A percentile compares a stretch with the other conserved stretches of the same genome.
Evolutionary conservation across 106 monocot species (phyloP).

Genomic region (Platanthera guangdongensis): DNA sequence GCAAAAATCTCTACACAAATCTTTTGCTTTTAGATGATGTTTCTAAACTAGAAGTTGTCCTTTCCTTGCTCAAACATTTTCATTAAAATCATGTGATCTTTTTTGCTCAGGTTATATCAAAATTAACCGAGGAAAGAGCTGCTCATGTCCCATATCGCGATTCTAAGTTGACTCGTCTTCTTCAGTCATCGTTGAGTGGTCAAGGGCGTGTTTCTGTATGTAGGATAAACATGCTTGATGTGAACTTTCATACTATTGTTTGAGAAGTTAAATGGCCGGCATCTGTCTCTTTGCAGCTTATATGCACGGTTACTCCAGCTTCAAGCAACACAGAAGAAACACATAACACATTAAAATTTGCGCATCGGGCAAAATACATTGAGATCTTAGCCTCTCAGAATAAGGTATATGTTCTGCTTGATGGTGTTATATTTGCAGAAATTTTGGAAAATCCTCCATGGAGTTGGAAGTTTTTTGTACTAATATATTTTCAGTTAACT

Average conservation of each 20-base stretch:
- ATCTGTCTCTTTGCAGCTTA: constrained; percentile 36
- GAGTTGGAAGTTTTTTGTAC: not conserved
- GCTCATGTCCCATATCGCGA: constrained; percentile 81
- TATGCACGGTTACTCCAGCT: constrained; percentile 88
- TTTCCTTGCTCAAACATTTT: too few relatives aligned
- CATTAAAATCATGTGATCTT: not conserved
- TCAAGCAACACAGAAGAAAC: constrained; percentile 94
- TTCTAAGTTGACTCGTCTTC: constrained; percentile 86
- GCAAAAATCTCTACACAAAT: too few relatives aligned
- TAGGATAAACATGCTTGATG: not conserved
- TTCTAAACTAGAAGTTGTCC: too few relatives aligned
- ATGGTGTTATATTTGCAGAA: not conserved
- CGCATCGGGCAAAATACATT: constrained; percentile 79
- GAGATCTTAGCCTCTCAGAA: constrained; percentile 96
- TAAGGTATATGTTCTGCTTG: constrained; percentile 31
- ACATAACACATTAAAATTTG: constrained; percentile 91
- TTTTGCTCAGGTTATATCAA: constrained; percentile 70
- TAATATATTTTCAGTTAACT: not conserved
- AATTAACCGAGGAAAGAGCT: constrained; percentile 77
- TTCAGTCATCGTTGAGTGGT: constrained; percentile 91
- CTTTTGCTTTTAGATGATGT: too few relatives aligned
- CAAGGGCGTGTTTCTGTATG: constrained; percentile 92
- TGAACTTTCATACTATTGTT: not conserved
- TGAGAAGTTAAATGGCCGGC: constrained; percentile 4
- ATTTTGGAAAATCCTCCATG: not conserved